Evolutionary conservation across 2,329 filamentous ascomycete genomes (phyloP), one percentile per base, ranked within the genome.

Genomic region (Elsinoe australis): DNA sequence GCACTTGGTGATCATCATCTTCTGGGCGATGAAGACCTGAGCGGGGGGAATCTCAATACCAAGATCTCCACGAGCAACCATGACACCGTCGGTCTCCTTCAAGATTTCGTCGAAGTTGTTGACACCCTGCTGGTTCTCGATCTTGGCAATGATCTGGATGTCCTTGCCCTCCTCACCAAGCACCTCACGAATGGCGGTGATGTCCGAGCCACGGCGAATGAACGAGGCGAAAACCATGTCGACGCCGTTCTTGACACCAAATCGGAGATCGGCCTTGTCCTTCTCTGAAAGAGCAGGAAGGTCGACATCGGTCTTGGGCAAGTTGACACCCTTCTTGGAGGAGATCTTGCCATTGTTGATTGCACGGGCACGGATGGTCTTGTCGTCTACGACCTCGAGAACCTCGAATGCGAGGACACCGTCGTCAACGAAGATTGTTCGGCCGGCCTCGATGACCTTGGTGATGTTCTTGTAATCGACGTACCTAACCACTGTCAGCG

Each of bases 1-100:
- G 82, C 92, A 98, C 83, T 96, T 96, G 72, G 92, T 89, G 71
- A 98, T 98, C 80, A 98, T 89, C 87, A 98, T 98, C 85, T 98
- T 98, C 78, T 98, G 92, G 50, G 92, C 92, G 59, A 94, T 87
- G 71, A 98, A 98, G 58, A 98, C 92, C 78, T 98, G 92, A 56
- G 90, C 87, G 53, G 92, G 90, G 42, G 92, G 90, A 61, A 98
- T 98, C 74, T 98, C 92, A 61, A 98, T 98, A 76, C 92, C 92
- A 56, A 95, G 75, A 66, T 96, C 92, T 74, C 92, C 92, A 80
- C 92, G 90, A 63, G 92, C 92, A 59, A 98, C 92, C 92, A 98
- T 98, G 75, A 98, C 89, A 78, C 92, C 92, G 68, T 98, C 92
- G 4, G 92, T 96, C 74, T 89, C 87, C 65, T 80, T 78, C 52